Evolutionary conservation across 2,329 filamentous ascomycete species (phyloP), one percentile per base, ranked within the genome.

Genomic region (Fusarium torulosum): DNA sequence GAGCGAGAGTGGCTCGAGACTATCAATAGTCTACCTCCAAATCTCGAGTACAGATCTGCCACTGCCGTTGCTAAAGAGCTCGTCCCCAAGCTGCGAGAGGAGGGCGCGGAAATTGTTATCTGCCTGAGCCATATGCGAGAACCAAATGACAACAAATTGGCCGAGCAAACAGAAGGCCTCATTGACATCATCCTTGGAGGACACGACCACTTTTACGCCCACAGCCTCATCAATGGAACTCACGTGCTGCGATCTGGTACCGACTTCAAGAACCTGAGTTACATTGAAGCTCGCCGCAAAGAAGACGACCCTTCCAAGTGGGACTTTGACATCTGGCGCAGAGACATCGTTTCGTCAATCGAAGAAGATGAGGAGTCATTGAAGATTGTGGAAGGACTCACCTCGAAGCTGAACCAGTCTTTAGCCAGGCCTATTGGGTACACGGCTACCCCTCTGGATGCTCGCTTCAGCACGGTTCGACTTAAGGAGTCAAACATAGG

Each of bases 231-330:
- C 76, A 94, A 94, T 63, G 90, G 90, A 10, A 92, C 88, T 1
- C 94, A 97, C 73, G 87, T 97, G 4, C 82, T 97, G n/a, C 88
- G 94, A 3, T 96, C 92, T 0, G 94, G 94, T 1, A 93, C 90
- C 19, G 94, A 97, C 77, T 97, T 97, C 80, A 96, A 96, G 79
- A 92, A 97, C 76, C 82, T 97, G 33, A 96, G 92, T 75, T 97
- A 97, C 75, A 86, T 97, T 52, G 92, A 97, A 77, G 91, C 88
- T 2, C 87, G 92, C 70, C 84, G 87, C 21, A 88, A 85, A 66
- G 58, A 76, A 2, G 71, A 81, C 73, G 72, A 75, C 19, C 66
- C 75, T 17, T 75, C 73, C 17, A 85, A 85, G 19, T 97, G 93
- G 93, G 88, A 95, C 67, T 90, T 96, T 70, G 87, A 90, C 64